A percentile compares a stretch with the other conserved stretches of the same genome.
These are phyloP conservation scores for Chalaropsis ovoidea DNA, from an alignment of 2,329 filamentous ascomycete genomes.

Conservation along the genomic window DNA sequence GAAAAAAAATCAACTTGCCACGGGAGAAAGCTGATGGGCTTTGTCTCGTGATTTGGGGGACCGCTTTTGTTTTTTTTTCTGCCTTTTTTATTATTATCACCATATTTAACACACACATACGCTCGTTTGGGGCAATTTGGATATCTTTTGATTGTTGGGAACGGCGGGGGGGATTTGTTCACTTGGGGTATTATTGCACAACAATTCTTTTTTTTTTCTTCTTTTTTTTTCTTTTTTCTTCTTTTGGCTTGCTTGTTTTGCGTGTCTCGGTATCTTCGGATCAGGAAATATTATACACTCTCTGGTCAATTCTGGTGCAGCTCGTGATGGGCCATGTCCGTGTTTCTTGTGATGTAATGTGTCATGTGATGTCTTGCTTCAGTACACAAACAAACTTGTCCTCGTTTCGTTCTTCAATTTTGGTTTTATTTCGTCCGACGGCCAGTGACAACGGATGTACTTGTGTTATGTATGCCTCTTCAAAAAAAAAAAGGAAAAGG, in stretches of 20 bases:
- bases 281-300: conserved; percentile 5
- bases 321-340: too few relatives aligned
- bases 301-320: background rate
- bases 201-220: conserved; percentile 10
- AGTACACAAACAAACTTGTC: too few relatives aligned
- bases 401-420: background rate
- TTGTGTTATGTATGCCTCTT: background rate
- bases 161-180: background rate
- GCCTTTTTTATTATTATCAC: background rate
- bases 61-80: conserved; percentile 21
- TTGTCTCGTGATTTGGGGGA: conserved; percentile 14
- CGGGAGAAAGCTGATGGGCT: conserved; percentile 19
- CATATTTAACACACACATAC: background rate
- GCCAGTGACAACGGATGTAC: background rate
- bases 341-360: too few relatives aligned
- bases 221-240: conserved; percentile 2
- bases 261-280: conserved; percentile 1
- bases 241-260: conserved; percentile 8
- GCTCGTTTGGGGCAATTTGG: conserved; percentile 10
- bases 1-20: conserved; percentile 13
- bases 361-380: too few relatives aligned
- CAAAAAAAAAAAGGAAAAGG: conserved; percentile 1
- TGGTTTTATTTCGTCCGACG: background rate
- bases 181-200: too few relatives aligned
- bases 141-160: conserved; percentile 10